Conservation (phyloP, 2,329 filamentous ascomycete species). For the Sporothrix variecibatus region DNA sequence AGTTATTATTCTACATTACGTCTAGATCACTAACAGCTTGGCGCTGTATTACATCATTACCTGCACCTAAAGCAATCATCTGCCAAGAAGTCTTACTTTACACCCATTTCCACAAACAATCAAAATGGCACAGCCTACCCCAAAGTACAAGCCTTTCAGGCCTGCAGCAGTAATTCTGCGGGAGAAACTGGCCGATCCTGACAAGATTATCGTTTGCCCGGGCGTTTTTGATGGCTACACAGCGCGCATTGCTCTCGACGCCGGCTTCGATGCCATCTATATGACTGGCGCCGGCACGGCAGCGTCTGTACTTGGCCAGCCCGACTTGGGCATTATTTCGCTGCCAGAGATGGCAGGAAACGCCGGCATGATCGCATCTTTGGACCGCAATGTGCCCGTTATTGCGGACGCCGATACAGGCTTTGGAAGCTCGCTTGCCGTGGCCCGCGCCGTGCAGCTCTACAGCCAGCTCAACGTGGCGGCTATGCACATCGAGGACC, state of each 20-base stretch:
- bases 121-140: too few species aligned
- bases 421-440: slow-evolving; percentile 56
- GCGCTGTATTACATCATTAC: too few species aligned
- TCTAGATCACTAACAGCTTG: too few species aligned
- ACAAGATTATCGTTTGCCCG: slow-evolving; percentile 57
- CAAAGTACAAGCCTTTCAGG: not conserved
- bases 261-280: slow-evolving; percentile 67
- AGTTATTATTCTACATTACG: too few species aligned
- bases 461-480: slow-evolving; percentile 60
- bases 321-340: slow-evolving; percentile 64
- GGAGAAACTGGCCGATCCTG: slow-evolving; percentile 38
- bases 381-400: slow-evolving; percentile 57
- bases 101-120: too few species aligned
- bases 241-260: slow-evolving; percentile 61
- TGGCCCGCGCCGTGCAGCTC: slow-evolving; percentile 47
- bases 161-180: not conserved
- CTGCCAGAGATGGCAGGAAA: slow-evolving; percentile 64
- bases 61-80: too few species aligned
- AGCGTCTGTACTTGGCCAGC: slow-evolving; percentile 61
- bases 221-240: slow-evolving; percentile 70
- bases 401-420: slow-evolving; percentile 64
- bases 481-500: slow-evolving; percentile 63
- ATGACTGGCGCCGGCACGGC: slow-evolving; percentile 68
- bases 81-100: too few species aligned
- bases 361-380: slow-evolving; percentile 64